Conservation (phyloP, 2,329 filamentous ascomycete species). For the Colletotrichum endophyticum region DNA sequence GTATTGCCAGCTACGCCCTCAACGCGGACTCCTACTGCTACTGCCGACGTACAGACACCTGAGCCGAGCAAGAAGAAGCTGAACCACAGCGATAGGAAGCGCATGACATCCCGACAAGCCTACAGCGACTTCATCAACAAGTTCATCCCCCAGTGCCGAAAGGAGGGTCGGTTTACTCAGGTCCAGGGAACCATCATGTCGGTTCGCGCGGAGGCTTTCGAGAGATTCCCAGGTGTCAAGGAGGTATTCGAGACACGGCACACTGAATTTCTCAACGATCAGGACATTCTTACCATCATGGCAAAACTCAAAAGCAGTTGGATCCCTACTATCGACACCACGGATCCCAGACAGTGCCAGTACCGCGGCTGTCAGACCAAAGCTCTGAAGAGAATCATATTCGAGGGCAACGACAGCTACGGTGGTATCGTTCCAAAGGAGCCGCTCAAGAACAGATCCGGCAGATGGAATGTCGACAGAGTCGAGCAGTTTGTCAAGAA, state of each 20-base stretch:
- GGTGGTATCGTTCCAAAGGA: slow-evolving; percentile 30
- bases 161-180: slow-evolving; percentile 37
- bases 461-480: not conserved
- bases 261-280: slow-evolving; percentile 43
- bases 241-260: slow-evolving; percentile 49
- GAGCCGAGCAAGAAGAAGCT: slow-evolving; percentile 40
- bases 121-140: slow-evolving; percentile 67
- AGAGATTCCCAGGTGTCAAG: slow-evolving; percentile 47
- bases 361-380: slow-evolving; percentile 40
- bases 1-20: not conserved
- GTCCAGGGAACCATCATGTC: slow-evolving; percentile 40
- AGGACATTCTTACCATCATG: slow-evolving; percentile 30
- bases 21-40: not conserved
- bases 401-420: slow-evolving; percentile 47
- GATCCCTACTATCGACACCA: not conserved
- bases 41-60: not conserved
- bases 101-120: slow-evolving; percentile 58
- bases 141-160: slow-evolving; percentile 61
- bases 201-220: slow-evolving; percentile 59
- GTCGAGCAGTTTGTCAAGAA: not conserved
- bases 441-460: not conserved
- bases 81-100: slow-evolving; percentile 61
- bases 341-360: slow-evolving; percentile 10
- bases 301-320: slow-evolving; percentile 23
- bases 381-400: slow-evolving; percentile 54